Conservation (phyloP, 495 filamentous ascomycete genomes). For the Aspergillus affinis region DNA sequence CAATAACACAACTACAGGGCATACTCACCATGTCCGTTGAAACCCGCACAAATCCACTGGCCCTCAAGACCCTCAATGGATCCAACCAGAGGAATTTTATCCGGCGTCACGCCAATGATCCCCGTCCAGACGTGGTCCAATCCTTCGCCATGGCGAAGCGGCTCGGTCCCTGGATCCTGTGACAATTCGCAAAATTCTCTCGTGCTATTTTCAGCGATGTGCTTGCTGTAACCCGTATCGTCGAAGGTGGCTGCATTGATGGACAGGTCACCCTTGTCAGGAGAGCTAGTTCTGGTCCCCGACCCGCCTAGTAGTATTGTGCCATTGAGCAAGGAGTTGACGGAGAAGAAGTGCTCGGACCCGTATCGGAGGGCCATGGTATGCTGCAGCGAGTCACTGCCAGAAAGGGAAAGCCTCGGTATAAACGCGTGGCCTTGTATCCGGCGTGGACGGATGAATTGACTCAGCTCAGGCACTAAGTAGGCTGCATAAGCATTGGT, state of each 20-base stretch:
- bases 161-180: constrained; percentile 8
- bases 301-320: constrained; percentile 32
- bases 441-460: constrained; percentile 27
- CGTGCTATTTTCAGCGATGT: constrained; percentile 29
- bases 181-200: constrained; percentile 24
- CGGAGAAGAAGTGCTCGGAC: constrained; percentile 33
- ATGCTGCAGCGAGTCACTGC: constrained; percentile 14
- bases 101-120: constrained; percentile 35
- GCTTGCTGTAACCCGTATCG: constrained; percentile 26
- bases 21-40: constrained; percentile 33
- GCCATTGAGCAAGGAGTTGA: constrained; percentile 27
- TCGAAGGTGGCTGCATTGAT: constrained; percentile 22
- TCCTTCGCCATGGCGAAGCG: constrained; percentile 26
- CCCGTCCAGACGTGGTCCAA: constrained; percentile 35
- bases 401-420: constrained; percentile 21
- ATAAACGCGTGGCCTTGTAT: constrained; percentile 32
- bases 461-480: constrained; percentile 25
- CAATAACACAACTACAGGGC: too few species aligned
- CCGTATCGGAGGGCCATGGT: constrained; percentile 34
- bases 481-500: constrained; percentile 34
- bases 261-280: too few species aligned
- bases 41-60: constrained; percentile 37
- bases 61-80: constrained; percentile 26
- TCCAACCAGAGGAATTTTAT: constrained; percentile 34
- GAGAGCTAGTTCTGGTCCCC: constrained; percentile 19